Conservation (phyloP, 441 rosid genomes). For the Erodium trifolium region DNA sequence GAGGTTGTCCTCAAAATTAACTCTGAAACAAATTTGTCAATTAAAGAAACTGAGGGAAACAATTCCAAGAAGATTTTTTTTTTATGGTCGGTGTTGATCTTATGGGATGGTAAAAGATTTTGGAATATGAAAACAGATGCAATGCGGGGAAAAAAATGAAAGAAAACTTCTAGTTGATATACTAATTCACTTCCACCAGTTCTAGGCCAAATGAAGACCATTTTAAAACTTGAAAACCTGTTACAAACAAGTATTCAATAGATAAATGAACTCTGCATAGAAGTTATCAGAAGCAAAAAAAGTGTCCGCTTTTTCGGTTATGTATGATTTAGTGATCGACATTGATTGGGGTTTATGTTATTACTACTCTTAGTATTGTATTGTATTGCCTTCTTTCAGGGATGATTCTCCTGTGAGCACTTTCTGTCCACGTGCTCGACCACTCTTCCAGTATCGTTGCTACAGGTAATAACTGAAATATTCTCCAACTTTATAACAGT, state of each 20-base stretch:
- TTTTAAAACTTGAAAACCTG: background rate
- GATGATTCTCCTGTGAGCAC: slow-evolving; percentile 80
- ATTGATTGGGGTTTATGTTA: slow-evolving; percentile 2
- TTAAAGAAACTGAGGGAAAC: too few species aligned
- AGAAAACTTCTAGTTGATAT: background rate
- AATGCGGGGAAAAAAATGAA: background rate
- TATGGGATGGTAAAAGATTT: too few species aligned
- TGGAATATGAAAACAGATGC: background rate
- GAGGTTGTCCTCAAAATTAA: too few species aligned
- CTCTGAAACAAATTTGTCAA: too few species aligned
- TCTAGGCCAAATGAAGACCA: background rate
- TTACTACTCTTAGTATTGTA: slow-evolving; percentile 12
- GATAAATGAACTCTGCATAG: background rate
- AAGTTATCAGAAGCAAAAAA: background rate
- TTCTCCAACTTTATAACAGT: background rate
- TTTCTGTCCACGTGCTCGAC: slow-evolving; percentile 87
- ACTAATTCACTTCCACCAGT: background rate
- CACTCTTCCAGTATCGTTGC: slow-evolving; percentile 89
- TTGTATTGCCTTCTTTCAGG: slow-evolving; percentile 46
- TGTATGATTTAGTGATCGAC: background rate
- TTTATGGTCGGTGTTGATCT: too few species aligned
- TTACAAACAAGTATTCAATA: background rate
- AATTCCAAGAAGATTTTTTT: too few species aligned
- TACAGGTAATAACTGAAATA: slow-evolving; percentile 50
- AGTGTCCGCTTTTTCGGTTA: background rate